These are phyloP conservation scores for Asterophora lycoperdoides DNA, from an alignment of 768 basidiomycete genomes.

Conservation along the genomic window DNA sequence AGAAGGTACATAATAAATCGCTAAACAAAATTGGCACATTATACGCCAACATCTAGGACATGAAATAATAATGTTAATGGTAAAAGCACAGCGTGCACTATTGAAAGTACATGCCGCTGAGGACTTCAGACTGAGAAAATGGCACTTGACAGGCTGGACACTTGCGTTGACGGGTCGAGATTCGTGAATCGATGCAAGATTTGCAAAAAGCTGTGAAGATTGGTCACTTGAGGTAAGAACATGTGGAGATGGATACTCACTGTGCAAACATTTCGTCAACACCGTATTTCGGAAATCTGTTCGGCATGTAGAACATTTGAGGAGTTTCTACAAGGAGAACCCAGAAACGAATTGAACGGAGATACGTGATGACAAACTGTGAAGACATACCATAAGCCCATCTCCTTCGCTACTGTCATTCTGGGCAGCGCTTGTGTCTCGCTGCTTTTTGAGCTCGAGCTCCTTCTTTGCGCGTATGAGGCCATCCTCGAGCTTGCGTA, in stretches of 20 bases:
- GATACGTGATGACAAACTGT: background rate
- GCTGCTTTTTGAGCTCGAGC: conserved; percentile 17
- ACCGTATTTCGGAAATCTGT: conserved; percentile 73
- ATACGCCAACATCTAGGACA: conserved; percentile 13
- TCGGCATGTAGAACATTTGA: conserved; percentile 88
- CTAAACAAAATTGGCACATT: conserved; percentile 5
- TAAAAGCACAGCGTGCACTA: conserved; percentile 19
- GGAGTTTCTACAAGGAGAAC: conserved; percentile 50
- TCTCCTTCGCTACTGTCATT: conserved; percentile 5
- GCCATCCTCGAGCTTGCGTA: conserved; percentile 46
- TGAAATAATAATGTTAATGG: conserved; percentile 16
- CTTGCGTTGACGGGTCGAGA: conserved; percentile 87
- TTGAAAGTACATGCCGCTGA: conserved; percentile 41
- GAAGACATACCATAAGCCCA: conserved; percentile 46
- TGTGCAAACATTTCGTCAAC: conserved; percentile 88
- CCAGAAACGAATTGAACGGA: background rate
- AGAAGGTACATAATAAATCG: conserved; percentile 5
- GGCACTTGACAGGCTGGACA: conserved; percentile 84
- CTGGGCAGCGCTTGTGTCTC: conserved; percentile 3
- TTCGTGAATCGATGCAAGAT: conserved; percentile 79
- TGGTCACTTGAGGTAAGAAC: background rate
- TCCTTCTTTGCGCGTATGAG: conserved; percentile 45
- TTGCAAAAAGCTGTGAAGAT: conserved; percentile 71
- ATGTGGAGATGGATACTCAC: conserved; percentile 41
- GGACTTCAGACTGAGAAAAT: conserved; percentile 82